phyloP scores from a whole-genome alignment of 495 filamentous ascomycete genomes.

The Neurospora intermedia region DNA sequence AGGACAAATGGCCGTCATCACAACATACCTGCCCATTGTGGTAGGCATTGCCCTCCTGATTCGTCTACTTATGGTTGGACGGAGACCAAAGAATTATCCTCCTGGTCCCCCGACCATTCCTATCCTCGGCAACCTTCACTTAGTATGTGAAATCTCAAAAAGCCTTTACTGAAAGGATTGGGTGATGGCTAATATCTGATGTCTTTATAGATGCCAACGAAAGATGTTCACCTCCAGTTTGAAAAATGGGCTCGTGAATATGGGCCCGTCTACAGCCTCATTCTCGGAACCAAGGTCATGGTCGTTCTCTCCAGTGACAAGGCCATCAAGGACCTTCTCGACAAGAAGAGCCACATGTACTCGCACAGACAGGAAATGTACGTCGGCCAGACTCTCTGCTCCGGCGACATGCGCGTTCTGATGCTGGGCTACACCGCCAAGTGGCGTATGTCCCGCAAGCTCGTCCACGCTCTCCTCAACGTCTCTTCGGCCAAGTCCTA shows the following conservation, averaged over 20 bases:
- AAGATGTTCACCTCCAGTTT: conserved; percentile 26
- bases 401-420: conserved; percentile 21
- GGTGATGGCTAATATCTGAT: not conserved
- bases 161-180: not conserved
- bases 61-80: conserved; percentile 16
- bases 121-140: conserved; percentile 26
- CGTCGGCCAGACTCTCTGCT: conserved; percentile 23
- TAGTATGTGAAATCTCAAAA: conserved; percentile 6
- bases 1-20: conserved; percentile 12
- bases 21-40: conserved; percentile 12
- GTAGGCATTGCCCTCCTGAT: conserved; percentile 17
- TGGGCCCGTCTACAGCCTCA: conserved; percentile 30
- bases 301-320: conserved; percentile 26
- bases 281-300: conserved; percentile 27
- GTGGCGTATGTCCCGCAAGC: conserved; percentile 34
- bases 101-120: conserved; percentile 27
- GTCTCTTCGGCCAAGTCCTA: conserved; percentile 29
- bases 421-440: conserved; percentile 29
- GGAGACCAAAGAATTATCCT: conserved; percentile 21
- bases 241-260: conserved; percentile 29
- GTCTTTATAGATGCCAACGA: conserved; percentile 15
- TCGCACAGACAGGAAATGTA: conserved; percentile 27
- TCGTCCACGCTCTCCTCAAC: conserved; percentile 36
- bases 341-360: conserved; percentile 29
- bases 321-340: conserved; percentile 29